Base-by-base conservation (phyloP, 805 yeast species). In the Saccharomyces paradoxus region DNA sequence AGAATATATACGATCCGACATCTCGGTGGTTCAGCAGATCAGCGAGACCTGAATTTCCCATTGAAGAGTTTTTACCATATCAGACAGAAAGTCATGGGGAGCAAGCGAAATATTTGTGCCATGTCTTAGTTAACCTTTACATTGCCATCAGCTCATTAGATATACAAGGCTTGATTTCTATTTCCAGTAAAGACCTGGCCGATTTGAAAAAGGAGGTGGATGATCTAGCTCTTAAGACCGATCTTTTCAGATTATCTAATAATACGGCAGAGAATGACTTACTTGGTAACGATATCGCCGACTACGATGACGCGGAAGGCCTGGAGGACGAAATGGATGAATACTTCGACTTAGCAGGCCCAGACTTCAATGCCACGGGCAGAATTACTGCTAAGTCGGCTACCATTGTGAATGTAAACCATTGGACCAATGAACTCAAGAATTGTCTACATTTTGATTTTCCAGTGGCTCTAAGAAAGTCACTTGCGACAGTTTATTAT, bases 391-490 rank as follows among this genome's bases (percentile, higher is more conserved):
- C 86, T 1, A 77, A 79, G 59, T 81, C 89, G 0, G 86, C 94
- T 0, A 81, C 94, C 0, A 84, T 88, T 6, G 82, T 87, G 6
- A 79, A 84, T 48, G 85, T 89, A 7, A 78, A 84, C 52, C 87
- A 86, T 55, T 91, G 97, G 96, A 86, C 97, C 0, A 83, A 86
- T 53, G 97, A 90, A 67, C 76, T 92, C 58, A 79, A 81, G 51
- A 84, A 86, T 46, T 86, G 96, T 80, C 68, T 89, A 53, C 80
- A 80, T 61, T 82, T 86, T 62, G 86, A 86, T 52, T 77, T 92
- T 73, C 97, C 99, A 0, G 61, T 89, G 12, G 60, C 75, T 1
- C 69, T 84, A 49, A 78, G 90, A 53, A 76, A 82, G 24, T 72
- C 80, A 0, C 74, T 92, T 46, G 82, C 89, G 0, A 74, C 75